Base-by-base conservation (phyloP, 257 asterid species). In the Ocimum tenuiflorum region DNA sequence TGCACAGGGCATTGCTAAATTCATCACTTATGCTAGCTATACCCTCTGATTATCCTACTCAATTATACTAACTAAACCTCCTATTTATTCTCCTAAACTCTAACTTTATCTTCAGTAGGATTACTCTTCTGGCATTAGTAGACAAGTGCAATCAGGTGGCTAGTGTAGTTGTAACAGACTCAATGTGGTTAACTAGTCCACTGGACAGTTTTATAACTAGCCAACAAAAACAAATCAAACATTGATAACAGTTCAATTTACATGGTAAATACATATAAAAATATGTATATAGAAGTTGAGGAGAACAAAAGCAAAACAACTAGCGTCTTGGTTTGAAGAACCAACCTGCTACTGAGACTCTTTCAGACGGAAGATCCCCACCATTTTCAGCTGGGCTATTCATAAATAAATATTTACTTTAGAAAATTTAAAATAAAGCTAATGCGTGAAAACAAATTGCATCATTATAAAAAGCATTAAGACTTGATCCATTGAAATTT, bases 271-370 rank as follows among this genome's bases (percentile, higher is more conserved):
- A n/a, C 35, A 51, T 17, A 50, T 14, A 10, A 1, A 35, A 8
- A 14, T 15, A 63, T 51, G 18, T 48, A 64, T 15, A 11, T n/a
- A 31, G 29, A 15, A 45, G 6, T 13, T 57, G 47, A 47, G 59
- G 56, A 11, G 45, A 70, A 41, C 33, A 35, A 70, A 13, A 31
- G 68, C 3, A 52, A 66, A 29, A 5, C 13, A 0, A 23, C 20
- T 1, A 24, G 59, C 0, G 12, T 45, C 56, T n/a, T 63, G 54
- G 48, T 29, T 48, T 19, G 39, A 43, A 63, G 60, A 73, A 71
- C 71, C 75, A 65, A 87, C 97, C 95, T 87, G 95, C 80, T 38
- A 87, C 67, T 0, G 87, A 55, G 54, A 78, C 45, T 76, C 74
- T 77, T 70, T 79, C 89, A 49, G 82, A 73, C 33, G 88, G 65